These are phyloP conservation scores for Echinosophora koreensis DNA, from an alignment of 306 rosid species.

Conservation along the genomic window DNA sequence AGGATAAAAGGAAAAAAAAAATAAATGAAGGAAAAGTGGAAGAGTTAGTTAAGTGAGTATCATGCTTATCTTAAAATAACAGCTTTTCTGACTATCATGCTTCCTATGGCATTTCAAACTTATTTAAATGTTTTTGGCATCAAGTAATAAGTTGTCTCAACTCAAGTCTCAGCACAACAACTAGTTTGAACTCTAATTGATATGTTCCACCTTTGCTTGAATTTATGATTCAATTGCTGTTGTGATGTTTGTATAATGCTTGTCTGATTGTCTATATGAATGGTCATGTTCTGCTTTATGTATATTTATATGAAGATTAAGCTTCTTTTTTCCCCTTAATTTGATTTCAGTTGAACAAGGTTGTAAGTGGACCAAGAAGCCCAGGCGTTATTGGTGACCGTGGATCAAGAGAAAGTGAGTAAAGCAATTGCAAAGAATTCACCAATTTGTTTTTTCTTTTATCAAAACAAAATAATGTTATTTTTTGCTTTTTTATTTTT, in stretches of 20 bases:
- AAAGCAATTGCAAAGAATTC: conserved; percentile 22
- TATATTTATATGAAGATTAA: conserved; percentile 26
- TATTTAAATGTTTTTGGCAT: conserved; percentile 30
- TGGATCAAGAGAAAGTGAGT: conserved; percentile 98
- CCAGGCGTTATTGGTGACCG: conserved; percentile 96
- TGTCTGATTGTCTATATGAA: conserved; percentile 15
- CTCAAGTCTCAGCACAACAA: not conserved
- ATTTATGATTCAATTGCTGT: conserved; percentile 29
- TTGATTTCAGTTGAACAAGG: conserved; percentile 83
- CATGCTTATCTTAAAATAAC: no score
- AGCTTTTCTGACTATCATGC: conserved; percentile 23
- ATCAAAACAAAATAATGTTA: conserved; percentile 1
- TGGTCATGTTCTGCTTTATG: conserved; percentile 34
- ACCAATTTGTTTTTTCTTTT: conserved; percentile 9
- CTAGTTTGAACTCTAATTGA: conserved; percentile 40
- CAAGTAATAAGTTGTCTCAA: conserved; percentile 10
- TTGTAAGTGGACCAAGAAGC: conserved; percentile 89
- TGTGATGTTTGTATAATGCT: conserved; percentile 29
- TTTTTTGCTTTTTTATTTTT: not conserved
- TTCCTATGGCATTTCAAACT: conserved; percentile 34
- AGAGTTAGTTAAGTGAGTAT: conserved; percentile 1
- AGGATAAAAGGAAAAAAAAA: not conserved
- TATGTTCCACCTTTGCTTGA: not conserved
- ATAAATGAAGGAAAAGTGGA: conserved; percentile 9
- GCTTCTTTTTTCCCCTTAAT: conserved; percentile 17